A percentile compares a stretch with the other conserved stretches of the same genome.
Conservation (phyloP, 257 asterid species). For the Solanum okadae region DNA sequence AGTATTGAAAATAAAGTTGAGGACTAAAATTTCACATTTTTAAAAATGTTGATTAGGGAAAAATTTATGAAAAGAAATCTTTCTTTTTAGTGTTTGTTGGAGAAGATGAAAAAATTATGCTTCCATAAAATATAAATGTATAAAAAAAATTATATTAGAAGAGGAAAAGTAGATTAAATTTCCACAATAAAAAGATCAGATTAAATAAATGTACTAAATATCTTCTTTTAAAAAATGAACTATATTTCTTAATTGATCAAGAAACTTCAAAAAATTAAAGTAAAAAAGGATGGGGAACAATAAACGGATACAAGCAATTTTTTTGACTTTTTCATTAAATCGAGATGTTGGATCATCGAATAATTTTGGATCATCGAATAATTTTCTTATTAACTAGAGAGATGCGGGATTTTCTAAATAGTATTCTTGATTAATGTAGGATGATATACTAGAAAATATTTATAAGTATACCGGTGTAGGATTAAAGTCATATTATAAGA, state of each 20-base stretch:
- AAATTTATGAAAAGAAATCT: background rate
- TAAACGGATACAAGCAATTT: background rate
- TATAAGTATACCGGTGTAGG: background rate
- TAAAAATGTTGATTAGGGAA: background rate
- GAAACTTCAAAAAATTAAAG: background rate
- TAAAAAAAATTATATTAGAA: too few species aligned
- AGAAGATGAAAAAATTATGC: background rate
- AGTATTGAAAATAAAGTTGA: background rate
- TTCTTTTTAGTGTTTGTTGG: background rate
- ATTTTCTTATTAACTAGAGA: background rate
- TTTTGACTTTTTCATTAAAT: background rate
- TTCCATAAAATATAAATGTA: too few species aligned
- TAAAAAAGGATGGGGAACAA: background rate
- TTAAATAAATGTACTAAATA: background rate
- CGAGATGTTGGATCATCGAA: background rate
- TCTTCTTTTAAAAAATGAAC: background rate
- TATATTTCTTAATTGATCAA: background rate
- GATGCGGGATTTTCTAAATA: too few species aligned
- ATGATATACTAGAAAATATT: too few species aligned
- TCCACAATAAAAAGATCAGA: too few species aligned
- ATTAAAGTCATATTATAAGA: background rate
- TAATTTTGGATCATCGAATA: too few species aligned
- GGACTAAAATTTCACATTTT: background rate
- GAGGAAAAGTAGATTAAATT: background rate
- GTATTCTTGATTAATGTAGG: background rate